Percentiles rank a stretch among this genome's conserved stretches.
Conservation (phyloP, 495 filamentous ascomycete genomes). For the Trichoderma gamsii region DNA sequence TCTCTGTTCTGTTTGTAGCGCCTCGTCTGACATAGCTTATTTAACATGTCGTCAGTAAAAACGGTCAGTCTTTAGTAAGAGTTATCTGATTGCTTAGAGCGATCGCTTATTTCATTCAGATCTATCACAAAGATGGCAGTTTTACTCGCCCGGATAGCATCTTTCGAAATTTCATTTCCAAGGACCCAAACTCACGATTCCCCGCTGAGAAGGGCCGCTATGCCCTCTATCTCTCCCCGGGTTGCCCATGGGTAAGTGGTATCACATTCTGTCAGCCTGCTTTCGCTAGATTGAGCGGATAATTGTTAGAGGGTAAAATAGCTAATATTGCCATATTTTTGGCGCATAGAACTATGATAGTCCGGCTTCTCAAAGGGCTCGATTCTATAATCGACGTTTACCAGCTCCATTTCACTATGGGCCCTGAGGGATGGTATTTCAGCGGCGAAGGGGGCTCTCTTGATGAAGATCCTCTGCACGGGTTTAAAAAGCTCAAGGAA, state of each 20-base stretch:
- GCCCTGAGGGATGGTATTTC: slow-evolving; percentile 62
- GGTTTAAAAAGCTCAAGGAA: slow-evolving; percentile 55
- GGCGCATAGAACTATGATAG: slow-evolving; percentile 62
- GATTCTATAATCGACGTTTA: slow-evolving; percentile 56
- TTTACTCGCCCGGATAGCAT: slow-evolving; percentile 44
- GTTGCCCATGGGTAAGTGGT: slow-evolving; percentile 56
- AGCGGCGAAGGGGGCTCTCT: slow-evolving; percentile 46
- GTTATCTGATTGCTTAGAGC: neutral
- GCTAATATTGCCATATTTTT: slow-evolving; percentile 10
- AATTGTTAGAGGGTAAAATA: neutral
- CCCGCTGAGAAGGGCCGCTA: slow-evolving; percentile 63
- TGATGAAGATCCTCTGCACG: slow-evolving; percentile 54
- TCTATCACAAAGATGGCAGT: slow-evolving; percentile 40
- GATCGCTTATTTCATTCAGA: neutral
- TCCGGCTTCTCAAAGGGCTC: slow-evolving; percentile 59
- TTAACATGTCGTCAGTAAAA: neutral
- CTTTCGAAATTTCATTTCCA: slow-evolving; percentile 47
- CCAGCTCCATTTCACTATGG: slow-evolving; percentile 46
- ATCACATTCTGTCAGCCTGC: neutral
- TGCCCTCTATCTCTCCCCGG: slow-evolving; percentile 59
- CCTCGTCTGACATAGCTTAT: neutral
- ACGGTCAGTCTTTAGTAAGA: neutral
- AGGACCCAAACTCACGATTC: slow-evolving; percentile 46
- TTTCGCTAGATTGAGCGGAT: too few species aligned
- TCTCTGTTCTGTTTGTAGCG: too few species aligned